Conservation (phyloP, 192 early-diverging fungal genomes). For the Backusella morwellensis region DNA sequence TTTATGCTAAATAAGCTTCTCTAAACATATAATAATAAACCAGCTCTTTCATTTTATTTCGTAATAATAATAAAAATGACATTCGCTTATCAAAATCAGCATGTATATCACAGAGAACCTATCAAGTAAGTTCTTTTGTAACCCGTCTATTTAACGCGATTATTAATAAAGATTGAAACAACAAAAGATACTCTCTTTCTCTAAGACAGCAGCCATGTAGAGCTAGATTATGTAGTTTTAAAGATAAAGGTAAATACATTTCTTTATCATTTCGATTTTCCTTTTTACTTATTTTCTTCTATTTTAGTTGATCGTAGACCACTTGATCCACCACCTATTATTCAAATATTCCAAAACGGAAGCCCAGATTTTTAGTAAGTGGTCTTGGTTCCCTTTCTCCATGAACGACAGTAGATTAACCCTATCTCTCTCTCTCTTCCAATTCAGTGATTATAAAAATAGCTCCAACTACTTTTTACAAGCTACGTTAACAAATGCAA, state of each 20-base stretch:
- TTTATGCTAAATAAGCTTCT: neutral
- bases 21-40: neutral
- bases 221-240: constrained; percentile 15
- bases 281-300: neutral
- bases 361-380: constrained; percentile 3
- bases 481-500: neutral
- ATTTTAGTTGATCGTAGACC: constrained; percentile 11
- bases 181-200: constrained; percentile 3
- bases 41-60: neutral
- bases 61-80: neutral
- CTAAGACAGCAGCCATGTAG: constrained; percentile 1
- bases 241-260: constrained; percentile 13
- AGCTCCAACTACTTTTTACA: constrained; percentile 39
- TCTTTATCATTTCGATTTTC: too few species aligned
- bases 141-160: neutral
- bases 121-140: neutral
- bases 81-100: neutral
- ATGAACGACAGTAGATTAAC: too few species aligned
- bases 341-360: neutral
- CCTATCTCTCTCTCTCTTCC: neutral
- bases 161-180: neutral
- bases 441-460: constrained; percentile 10
- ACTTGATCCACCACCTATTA: constrained; percentile 16
- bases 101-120: neutral
- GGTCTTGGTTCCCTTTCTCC: too few species aligned